phyloP scores from a whole-genome alignment of 371 early-diverging fungal species.

The Lichtheimia ornata region DNA sequence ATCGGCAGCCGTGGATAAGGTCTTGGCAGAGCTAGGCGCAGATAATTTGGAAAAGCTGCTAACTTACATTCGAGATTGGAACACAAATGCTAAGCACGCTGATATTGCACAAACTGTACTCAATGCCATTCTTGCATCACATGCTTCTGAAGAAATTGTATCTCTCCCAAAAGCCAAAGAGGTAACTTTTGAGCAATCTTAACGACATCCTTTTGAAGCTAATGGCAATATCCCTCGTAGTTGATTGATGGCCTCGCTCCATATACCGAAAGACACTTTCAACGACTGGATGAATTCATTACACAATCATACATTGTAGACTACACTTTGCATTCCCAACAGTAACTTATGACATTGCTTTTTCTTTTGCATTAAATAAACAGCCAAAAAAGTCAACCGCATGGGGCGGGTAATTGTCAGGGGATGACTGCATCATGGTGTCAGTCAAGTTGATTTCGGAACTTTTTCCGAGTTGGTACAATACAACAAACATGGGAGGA shows the following conservation, averaged over 20 bases:
- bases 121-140: constrained; percentile 70
- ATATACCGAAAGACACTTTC: constrained; percentile 92
- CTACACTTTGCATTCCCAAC: constrained; percentile 76
- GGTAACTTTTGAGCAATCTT: constrained; percentile 23
- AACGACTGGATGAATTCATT: constrained; percentile 77
- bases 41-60: constrained; percentile 77
- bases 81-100: constrained; percentile 85
- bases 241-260: constrained; percentile 80
- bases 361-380: not conserved
- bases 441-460: too few species aligned
- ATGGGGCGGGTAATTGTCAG: too few species aligned
- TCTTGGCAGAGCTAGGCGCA: constrained; percentile 54
- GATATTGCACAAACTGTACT: constrained; percentile 83
- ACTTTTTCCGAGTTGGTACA: too few species aligned
- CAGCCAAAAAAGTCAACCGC: too few species aligned
- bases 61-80: constrained; percentile 92
- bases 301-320: constrained; percentile 89
- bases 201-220: not conserved
- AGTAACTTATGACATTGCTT: constrained; percentile 14
- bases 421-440: too few species aligned
- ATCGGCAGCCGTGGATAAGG: constrained; percentile 63
- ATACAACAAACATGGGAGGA: too few species aligned
- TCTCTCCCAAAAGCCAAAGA: constrained; percentile 81
- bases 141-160: constrained; percentile 65
- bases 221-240: constrained; percentile 17